Evolutionary conservation across 2,329 filamentous ascomycete genomes (phyloP).

Genomic region (Venturia effusa): DNA sequence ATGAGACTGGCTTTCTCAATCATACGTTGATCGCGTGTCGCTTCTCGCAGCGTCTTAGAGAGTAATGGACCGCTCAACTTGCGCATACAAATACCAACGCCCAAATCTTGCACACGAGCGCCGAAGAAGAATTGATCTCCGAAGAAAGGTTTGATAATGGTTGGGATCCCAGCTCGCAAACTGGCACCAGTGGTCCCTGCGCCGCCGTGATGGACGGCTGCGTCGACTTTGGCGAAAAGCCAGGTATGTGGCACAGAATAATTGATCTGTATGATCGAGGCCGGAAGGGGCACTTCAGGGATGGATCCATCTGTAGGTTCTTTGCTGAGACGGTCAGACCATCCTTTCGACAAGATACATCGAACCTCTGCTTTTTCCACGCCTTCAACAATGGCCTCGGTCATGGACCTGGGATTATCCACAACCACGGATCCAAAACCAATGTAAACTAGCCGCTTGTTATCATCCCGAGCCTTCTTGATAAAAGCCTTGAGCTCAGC

Average conservation of each 20-base stretch:
- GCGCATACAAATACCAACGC: slow-evolving; percentile 81
- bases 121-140: slow-evolving; percentile 98
- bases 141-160: slow-evolving; percentile 93
- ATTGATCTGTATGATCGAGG: slow-evolving; percentile 79
- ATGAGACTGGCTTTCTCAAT: slow-evolving; percentile 72
- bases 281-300: slow-evolving; percentile 58
- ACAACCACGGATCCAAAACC: slow-evolving; percentile 96
- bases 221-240: slow-evolving; percentile 90
- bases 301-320: slow-evolving; percentile 21
- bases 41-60: slow-evolving; percentile 80
- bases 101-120: slow-evolving; percentile 77
- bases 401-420: slow-evolving; percentile 76
- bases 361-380: slow-evolving; percentile 85
- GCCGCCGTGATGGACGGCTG: slow-evolving; percentile 87
- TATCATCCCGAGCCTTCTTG: slow-evolving; percentile 63
- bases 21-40: slow-evolving; percentile 83
- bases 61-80: slow-evolving; percentile 83
- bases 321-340: slow-evolving; percentile 65
- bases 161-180: slow-evolving; percentile 80
- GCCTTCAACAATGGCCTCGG: slow-evolving; percentile 83
- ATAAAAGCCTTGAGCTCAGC: slow-evolving; percentile 73
- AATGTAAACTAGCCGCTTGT: slow-evolving; percentile 90
- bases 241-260: slow-evolving; percentile 82
- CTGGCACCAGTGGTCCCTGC: slow-evolving; percentile 92
- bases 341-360: slow-evolving; percentile 91